Base-by-base conservation (phyloP, 2,329 filamentous ascomycete species). In the Apiospora hydei region DNA sequence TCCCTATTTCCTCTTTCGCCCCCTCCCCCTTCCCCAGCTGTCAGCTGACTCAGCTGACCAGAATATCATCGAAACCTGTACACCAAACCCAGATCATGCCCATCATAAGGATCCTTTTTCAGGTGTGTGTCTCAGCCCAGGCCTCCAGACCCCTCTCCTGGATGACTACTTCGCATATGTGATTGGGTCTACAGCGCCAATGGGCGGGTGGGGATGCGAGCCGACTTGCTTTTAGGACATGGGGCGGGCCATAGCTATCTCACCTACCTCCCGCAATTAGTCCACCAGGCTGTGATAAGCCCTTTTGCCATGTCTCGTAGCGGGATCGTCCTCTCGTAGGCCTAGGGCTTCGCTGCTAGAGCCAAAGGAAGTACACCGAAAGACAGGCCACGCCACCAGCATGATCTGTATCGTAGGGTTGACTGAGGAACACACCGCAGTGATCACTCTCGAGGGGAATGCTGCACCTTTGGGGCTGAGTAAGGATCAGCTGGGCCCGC, bases 191-290 rank as follows among this genome's bases (percentile, higher is more conserved):
- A 41, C 21, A n/a, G 30, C 53, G 26, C 53, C 30, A 4, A 11
- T 16, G 18, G 57, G 18, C 10, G 57, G 30, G 21, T 41, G 18
- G 21, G 10, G 57, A n/a, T 64, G 41, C 34, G 21, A 41, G 57
- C 57, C 57, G 34, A 34, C 3, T 64, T 64, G 57, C 57, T 64
- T 64, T 64, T 64, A 14, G 57, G 21, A 41, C 57, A 64, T 64
- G 11, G 57, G 41, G 34, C 57, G 57, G 57, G 30, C 34, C 57
- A 64, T 64, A 18, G 34, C 57, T 24, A 41, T 21, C 34, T 38
- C 57, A 13, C 34, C 13, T 41, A 24, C 34, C 57, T 64, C 10
- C 57, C 34, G 21, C 57, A 38, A 41, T 64, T 41, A 21, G 57
- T 41, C 57, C 7, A 64, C 10, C 34, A 64, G 34, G 10, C 26